These are phyloP conservation scores for Russula olivacea DNA, from an alignment of 768 basidiomycete species.

Conservation along the genomic window DNA sequence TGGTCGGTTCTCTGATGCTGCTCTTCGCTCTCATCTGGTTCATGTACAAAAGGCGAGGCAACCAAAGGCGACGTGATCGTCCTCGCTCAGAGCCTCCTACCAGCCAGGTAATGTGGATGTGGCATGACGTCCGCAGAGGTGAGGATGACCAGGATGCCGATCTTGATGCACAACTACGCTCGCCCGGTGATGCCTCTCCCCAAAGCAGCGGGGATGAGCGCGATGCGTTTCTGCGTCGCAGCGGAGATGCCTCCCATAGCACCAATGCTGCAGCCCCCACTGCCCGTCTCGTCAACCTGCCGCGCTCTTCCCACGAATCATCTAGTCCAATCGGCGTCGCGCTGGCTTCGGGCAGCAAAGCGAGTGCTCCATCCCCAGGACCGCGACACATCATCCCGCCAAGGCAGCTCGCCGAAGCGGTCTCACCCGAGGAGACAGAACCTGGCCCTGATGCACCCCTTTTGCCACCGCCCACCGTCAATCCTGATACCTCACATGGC, in stretches of 20 bases:
- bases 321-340: constrained; percentile 18
- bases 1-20: constrained; percentile 20
- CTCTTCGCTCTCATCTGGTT: constrained; percentile 25
- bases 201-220: constrained; percentile 64
- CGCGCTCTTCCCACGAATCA: constrained; percentile 8
- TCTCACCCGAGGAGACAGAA: constrained; percentile 13
- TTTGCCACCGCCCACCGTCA: constrained; percentile 17
- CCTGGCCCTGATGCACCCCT: constrained; percentile 17
- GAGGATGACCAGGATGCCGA: constrained; percentile 16
- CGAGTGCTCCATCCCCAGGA: not conserved
- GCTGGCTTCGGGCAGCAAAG: not conserved
- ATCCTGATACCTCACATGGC: constrained; percentile 6
- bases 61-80: not conserved
- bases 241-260: constrained; percentile 12
- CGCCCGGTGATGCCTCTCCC: constrained; percentile 59
- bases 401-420: constrained; percentile 11
- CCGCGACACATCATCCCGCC: constrained; percentile 17
- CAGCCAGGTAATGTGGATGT: constrained; percentile 25
- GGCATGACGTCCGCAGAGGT: constrained; percentile 16
- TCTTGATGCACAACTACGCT: constrained; percentile 26
- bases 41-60: constrained; percentile 37
- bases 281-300: constrained; percentile 15
- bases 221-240: constrained; percentile 54
- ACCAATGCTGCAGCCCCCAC: constrained; percentile 6
- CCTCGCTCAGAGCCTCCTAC: not conserved